Percentiles rank a stretch among this genome's conserved stretches.
Evolutionary conservation across 78 protist species (phyloP).

Genomic region (Parvularia atlantis): DNA sequence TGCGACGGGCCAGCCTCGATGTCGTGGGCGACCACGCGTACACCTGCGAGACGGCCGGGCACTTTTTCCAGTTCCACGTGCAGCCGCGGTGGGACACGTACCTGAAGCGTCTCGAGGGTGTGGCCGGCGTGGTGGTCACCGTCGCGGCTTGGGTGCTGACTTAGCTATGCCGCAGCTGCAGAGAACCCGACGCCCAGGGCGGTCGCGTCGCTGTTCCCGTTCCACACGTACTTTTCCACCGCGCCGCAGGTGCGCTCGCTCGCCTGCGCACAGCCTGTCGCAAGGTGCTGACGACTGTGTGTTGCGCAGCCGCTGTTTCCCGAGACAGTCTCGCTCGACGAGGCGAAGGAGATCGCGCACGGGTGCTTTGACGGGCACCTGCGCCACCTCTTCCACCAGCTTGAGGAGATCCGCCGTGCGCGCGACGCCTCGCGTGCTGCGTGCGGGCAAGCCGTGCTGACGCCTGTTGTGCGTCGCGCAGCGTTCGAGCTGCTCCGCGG

Average conservation of each 20-base stretch:
- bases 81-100: slow-evolving; percentile 35
- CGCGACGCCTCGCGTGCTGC: too few relatives aligned
- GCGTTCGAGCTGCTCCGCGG: slow-evolving; percentile 84
- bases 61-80: slow-evolving; percentile 59
- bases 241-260: slow-evolving; percentile 1
- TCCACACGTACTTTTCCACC: slow-evolving; percentile 8
- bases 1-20: slow-evolving; percentile 27
- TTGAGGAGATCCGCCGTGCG: slow-evolving; percentile 48
- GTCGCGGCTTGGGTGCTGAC: background rate
- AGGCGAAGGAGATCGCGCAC: background rate
- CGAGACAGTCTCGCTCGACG: background rate
- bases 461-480: too few relatives aligned
- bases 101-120: background rate
- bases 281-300: background rate
- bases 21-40: slow-evolving; percentile 38
- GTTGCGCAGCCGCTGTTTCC: slow-evolving; percentile 3
- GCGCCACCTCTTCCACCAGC: slow-evolving; percentile 53
- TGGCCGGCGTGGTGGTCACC: background rate
- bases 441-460: too few relatives aligned
- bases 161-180: too few relatives aligned
- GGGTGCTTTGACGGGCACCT: slow-evolving; percentile 43
- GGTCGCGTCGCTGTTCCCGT: slow-evolving; percentile 11
- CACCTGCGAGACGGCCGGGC: slow-evolving; percentile 86
- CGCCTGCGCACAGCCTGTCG: background rate
- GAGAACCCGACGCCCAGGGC: too few relatives aligned